Conservation (phyloP, 495 filamentous ascomycete species). For the Aspergillus panamensis region DNA sequence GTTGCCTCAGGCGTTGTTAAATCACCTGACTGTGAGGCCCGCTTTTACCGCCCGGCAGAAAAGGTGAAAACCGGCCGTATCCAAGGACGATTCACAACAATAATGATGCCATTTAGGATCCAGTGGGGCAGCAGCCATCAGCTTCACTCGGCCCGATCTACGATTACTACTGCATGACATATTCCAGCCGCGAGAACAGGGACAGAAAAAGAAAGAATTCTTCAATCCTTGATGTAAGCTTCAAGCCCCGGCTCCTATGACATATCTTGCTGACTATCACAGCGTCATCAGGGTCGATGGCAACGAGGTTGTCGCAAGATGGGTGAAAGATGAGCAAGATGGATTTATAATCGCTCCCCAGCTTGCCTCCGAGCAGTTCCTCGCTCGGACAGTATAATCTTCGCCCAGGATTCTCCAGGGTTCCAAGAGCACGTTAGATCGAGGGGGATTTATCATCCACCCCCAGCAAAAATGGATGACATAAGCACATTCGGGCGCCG, state of each 20-base stretch:
- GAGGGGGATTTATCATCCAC: constrained; percentile 31
- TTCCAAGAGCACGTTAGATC: constrained; percentile 14
- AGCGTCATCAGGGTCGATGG: not conserved
- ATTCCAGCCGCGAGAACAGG: constrained; percentile 1
- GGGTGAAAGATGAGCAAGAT: not conserved
- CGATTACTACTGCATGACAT: not conserved
- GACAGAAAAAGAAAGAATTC: not conserved
- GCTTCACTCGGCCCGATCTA: not conserved
- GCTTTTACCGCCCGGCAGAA: constrained; percentile 21
- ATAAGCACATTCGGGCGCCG: constrained; percentile 21
- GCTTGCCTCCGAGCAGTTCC: not conserved
- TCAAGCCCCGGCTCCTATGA: not conserved
- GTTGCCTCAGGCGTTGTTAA: constrained; percentile 7
- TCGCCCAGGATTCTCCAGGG: constrained; percentile 12
- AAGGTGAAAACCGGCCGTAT: not conserved
- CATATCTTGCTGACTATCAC: not conserved
- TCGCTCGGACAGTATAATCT: not conserved
- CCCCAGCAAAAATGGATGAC: constrained; percentile 9
- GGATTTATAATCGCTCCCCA: constrained; percentile 11
- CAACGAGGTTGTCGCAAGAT: not conserved
- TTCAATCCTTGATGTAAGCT: not conserved
- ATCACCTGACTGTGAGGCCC: not conserved
- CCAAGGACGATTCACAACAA: not conserved
- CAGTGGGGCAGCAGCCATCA: not conserved
- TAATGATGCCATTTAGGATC: not conserved